Base-by-base conservation (phyloP, 2,329 filamentous ascomycete genomes). In the Lachnellula suecica region DNA sequence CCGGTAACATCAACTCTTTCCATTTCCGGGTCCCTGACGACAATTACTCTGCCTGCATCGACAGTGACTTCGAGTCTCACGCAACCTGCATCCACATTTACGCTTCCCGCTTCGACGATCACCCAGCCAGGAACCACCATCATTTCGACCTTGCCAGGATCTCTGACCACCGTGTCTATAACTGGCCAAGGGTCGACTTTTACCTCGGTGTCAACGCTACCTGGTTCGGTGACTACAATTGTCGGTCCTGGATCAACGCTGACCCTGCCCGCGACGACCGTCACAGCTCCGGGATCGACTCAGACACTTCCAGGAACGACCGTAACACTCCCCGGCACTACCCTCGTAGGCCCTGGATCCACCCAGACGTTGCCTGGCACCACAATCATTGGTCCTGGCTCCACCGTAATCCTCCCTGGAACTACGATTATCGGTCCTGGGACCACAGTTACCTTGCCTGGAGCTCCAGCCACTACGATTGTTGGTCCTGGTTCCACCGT, bases 401-500 rank as follows among this genome's bases (percentile, higher is more conserved):
- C 19, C 7, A 48, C 44, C 3, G 37, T 57, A 8, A 54, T 44
- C 6, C 15, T 40, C n/a, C 50, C 57, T 17, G 49, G 24, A 2
- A 37, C 49, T 13, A 53, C 47, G 11, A 42, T 44, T 7, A 49
- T 42, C 7, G 17, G 50, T n/a, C 44, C 56, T 4, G 46, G 40
- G 2, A 10, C 20, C 11, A 43, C 25, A 22, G 49, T 38, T 8
- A 57, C 53, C 17, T 9, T 51, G 17, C 19, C 35, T 17, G 35
- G 35, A 17, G 35, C 35, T 38, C 35, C 49, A 34, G 53, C 57
- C 4, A 42, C 59, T 6, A 41, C 48, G 17, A 27, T 43, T 17
- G 35, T 13, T 38, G 35, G 15, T 38, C 35, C 49, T 25, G 53
- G 51, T 10, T 51, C 56, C 1, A 61, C 57, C 4, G 44, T 60